Percentiles rank a stretch among this genome's conserved stretches.
Conservation (phyloP, 2,329 filamentous ascomycete genomes). For the Fusarium sp. region DNA sequence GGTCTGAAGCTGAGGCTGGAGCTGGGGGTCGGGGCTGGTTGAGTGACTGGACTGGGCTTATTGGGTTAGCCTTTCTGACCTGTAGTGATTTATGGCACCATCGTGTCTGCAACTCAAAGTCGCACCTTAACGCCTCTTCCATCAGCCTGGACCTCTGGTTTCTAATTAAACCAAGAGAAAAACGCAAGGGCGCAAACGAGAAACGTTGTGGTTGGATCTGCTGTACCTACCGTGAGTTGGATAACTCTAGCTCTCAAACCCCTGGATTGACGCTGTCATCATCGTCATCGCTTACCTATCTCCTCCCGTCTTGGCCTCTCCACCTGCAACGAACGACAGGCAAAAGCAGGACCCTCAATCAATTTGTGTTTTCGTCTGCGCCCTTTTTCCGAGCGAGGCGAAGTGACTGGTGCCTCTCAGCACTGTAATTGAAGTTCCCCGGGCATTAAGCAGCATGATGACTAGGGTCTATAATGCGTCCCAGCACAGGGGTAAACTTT, state of each 20-base stretch:
- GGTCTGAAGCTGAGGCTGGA: conserved; percentile 17
- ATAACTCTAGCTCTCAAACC: conserved; percentile 1
- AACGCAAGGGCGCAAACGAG: not conserved
- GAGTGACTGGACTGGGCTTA: not conserved
- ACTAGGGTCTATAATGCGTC: conserved; percentile 6
- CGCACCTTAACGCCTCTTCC: conserved; percentile 30
- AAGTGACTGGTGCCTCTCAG: not conserved
- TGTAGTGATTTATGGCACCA: conserved; percentile 17
- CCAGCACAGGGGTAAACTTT: conserved; percentile 29
- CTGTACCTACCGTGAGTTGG: not conserved
- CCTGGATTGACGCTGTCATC: conserved; percentile 37
- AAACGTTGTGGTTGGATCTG: conserved; percentile 6
- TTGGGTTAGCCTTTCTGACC: conserved; percentile 5
- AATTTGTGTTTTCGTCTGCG: conserved; percentile 1
- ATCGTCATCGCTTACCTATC: conserved; percentile 35
- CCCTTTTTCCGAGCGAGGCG: conserved; percentile 6
- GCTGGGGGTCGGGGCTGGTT: conserved; percentile 9
- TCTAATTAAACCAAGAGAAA: not conserved
- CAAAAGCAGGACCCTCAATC: not conserved
- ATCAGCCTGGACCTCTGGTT: conserved; percentile 15
- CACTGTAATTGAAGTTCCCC: not conserved
- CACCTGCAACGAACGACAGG: conserved; percentile 27
- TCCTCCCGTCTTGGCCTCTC: conserved; percentile 33
- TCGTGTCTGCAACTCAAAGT: conserved; percentile 28
- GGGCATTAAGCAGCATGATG: not conserved